Percentiles rank a stretch among this genome's conserved stretches.
phyloP scores from a whole-genome alignment of 495 filamentous ascomycete genomes.

The Physcia stellaris region DNA sequence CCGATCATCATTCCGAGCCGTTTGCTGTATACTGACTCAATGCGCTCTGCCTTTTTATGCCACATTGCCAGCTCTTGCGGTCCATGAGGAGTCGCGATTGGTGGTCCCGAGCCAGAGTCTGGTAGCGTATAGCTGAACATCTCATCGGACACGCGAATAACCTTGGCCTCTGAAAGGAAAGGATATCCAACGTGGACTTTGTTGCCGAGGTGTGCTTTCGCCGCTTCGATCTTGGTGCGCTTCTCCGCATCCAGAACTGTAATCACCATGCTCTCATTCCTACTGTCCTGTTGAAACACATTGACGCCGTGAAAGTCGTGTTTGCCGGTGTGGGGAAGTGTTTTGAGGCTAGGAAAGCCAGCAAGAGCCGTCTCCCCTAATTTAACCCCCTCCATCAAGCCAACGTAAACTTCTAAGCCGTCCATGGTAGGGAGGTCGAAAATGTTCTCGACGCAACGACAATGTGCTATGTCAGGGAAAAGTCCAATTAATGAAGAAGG shows the following conservation, averaged over 20 bases:
- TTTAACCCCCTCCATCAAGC: conserved; percentile 76
- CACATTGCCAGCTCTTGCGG: conserved; percentile 70
- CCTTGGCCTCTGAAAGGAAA: conserved; percentile 86
- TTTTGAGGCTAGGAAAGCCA: conserved; percentile 82
- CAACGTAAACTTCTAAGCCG: conserved; percentile 72
- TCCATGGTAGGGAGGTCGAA: conserved; percentile 91
- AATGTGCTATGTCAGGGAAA: conserved; percentile 79
- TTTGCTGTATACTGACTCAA: conserved; percentile 80
- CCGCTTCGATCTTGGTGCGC: conserved; percentile 53
- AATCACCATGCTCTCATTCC: conserved; percentile 93
- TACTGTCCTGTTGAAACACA: conserved; percentile 94
- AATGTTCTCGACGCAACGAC: conserved; percentile 84
- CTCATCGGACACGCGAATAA: conserved; percentile 81
- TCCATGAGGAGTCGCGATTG: conserved; percentile 53
- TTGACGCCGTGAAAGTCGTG: conserved; percentile 84
- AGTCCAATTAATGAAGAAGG: conserved; percentile 76
- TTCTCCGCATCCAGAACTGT: conserved; percentile 62
- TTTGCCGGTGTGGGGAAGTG: conserved; percentile 61
- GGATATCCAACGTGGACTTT: conserved; percentile 90
- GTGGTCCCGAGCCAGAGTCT: conserved; percentile 40
- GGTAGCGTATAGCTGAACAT: conserved; percentile 77
- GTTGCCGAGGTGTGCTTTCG: conserved; percentile 68
- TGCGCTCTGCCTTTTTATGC: conserved; percentile 67
- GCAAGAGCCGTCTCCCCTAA: conserved; percentile 70
- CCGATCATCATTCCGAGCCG: conserved; percentile 80